Evolutionary conservation across 1,139 yeast genomes (phyloP).

Genomic region (Blastobotrys serpentis): DNA sequence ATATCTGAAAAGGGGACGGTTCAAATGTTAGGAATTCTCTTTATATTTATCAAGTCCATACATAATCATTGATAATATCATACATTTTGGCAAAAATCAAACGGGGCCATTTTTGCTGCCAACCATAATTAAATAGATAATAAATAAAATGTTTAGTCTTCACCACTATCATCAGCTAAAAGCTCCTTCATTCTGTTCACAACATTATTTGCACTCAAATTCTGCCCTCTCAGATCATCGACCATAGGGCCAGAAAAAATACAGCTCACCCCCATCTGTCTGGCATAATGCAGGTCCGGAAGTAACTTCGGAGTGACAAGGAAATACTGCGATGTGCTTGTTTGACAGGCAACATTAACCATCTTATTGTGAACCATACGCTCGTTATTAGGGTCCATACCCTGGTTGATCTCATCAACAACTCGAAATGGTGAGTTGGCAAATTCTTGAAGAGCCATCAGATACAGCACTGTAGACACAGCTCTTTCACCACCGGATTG

Average conservation of each 20-base stretch:
- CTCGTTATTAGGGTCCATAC: conserved; percentile 95
- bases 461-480: conserved; percentile 85
- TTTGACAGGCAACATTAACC: conserved; percentile 79
- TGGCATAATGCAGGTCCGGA: conserved; percentile 74
- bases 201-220: conserved; percentile 10
- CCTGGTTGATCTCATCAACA: conserved; percentile 98
- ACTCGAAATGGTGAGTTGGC: conserved; percentile 90
- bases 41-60: too few relatives aligned
- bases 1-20: too few relatives aligned
- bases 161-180: neutral
- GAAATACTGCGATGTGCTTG: conserved; percentile 68
- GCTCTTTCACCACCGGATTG: conserved; percentile 99
- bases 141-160: too few relatives aligned
- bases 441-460: conserved; percentile 89
- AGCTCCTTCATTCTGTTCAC: conserved; percentile 5
- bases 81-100: too few relatives aligned
- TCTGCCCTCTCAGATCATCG: conserved; percentile 14
- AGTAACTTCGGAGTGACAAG: conserved; percentile 89
- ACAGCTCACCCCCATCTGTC: conserved; percentile 82
- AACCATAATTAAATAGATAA: neutral
- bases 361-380: conserved; percentile 81
- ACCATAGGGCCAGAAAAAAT: conserved; percentile 63
- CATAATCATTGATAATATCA: too few relatives aligned
- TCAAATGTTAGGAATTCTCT: too few relatives aligned
- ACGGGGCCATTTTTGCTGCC: too few relatives aligned